A percentile compares a stretch with the other conserved stretches of the same genome.
phyloP scores from a whole-genome alignment of 768 basidiomycete species.

The Tephrocybe sp. region DNA sequence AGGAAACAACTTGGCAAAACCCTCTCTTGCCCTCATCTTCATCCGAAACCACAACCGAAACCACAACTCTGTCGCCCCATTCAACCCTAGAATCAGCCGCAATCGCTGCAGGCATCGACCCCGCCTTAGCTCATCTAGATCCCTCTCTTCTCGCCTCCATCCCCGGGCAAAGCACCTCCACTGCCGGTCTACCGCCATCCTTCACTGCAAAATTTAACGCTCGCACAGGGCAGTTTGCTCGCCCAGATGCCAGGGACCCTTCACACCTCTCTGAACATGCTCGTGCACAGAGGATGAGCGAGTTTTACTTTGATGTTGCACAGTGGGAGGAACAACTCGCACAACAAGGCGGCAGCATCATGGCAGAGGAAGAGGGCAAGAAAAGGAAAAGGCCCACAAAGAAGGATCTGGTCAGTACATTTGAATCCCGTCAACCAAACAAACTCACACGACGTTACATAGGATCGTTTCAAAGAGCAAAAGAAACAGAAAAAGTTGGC shows the following conservation, averaged over 20 bases:
- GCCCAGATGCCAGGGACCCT: conserved; percentile 66
- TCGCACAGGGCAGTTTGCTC: conserved; percentile 74
- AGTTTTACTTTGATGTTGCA: conserved; percentile 83
- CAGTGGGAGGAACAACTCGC: conserved; percentile 75
- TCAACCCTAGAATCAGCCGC: conserved; percentile 67
- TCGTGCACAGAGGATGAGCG: conserved; percentile 81
- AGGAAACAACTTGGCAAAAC: conserved; percentile 84
- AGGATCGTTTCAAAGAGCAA: conserved; percentile 86
- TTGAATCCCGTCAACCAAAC: conserved; percentile 2
- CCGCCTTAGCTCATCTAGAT: conserved; percentile 76
- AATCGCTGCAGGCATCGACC: conserved; percentile 78
- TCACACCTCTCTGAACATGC: conserved; percentile 78
- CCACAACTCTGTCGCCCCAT: conserved; percentile 22
- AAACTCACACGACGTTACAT: conserved; percentile 16
- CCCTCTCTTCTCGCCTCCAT: conserved; percentile 55
- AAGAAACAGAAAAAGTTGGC: conserved; percentile 56
- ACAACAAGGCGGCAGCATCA: conserved; percentile 34
- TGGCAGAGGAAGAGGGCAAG: conserved; percentile 41
- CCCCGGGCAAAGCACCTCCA: conserved; percentile 26
- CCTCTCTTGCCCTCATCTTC: conserved; percentile 44
- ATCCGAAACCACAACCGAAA: conserved; percentile 18
- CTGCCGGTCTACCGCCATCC: conserved; percentile 34
- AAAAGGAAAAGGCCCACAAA: conserved; percentile 79
- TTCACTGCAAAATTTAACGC: conserved; percentile 79
- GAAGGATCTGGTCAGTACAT: conserved; percentile 81